A percentile compares a stretch with the other conserved stretches of the same genome.
Conservation (phyloP, 495 filamentous ascomycete species). For the Podospora conica region DNA sequence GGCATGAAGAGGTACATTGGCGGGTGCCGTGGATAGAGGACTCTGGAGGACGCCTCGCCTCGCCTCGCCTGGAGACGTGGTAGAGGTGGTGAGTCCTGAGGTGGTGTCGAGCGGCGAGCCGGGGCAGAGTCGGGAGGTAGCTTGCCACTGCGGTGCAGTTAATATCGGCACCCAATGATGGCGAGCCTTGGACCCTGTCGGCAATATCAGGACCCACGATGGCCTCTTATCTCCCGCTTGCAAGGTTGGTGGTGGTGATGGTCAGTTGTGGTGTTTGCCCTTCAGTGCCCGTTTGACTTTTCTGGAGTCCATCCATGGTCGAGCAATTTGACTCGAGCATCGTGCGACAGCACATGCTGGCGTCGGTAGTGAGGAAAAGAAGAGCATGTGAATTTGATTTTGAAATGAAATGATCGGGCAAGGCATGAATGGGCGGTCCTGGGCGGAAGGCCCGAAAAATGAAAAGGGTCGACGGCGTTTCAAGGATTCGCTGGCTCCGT, state of each 20-base stretch:
- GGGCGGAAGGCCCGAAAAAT: no score
- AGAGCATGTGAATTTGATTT: not conserved
- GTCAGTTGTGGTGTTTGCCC: not conserved
- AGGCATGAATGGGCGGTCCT: not conserved
- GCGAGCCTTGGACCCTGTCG: conserved; percentile 4
- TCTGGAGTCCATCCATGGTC: no score
- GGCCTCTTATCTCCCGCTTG: conserved; percentile 19
- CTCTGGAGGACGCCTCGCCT: no score
- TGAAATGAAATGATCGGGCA: no score
- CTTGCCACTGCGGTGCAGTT: conserved; percentile 15
- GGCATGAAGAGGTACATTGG: not conserved
- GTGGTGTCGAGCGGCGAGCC: not conserved
- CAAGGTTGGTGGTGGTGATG: not conserved
- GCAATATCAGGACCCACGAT: conserved; percentile 18
- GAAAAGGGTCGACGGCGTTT: not conserved
- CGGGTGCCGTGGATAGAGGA: not conserved
- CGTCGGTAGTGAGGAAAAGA: not conserved
- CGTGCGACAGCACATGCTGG: not conserved
- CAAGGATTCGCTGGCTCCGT: conserved; percentile 1
- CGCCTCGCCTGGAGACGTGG: not conserved
- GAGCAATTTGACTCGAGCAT: no score
- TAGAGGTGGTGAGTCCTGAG: not conserved
- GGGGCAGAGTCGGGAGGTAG: not conserved
- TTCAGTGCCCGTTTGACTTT: no score
- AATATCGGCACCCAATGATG: conserved; percentile 21